Base-by-base conservation (phyloP, 163 green algal genomes). In the Volvox carteri region DNA sequence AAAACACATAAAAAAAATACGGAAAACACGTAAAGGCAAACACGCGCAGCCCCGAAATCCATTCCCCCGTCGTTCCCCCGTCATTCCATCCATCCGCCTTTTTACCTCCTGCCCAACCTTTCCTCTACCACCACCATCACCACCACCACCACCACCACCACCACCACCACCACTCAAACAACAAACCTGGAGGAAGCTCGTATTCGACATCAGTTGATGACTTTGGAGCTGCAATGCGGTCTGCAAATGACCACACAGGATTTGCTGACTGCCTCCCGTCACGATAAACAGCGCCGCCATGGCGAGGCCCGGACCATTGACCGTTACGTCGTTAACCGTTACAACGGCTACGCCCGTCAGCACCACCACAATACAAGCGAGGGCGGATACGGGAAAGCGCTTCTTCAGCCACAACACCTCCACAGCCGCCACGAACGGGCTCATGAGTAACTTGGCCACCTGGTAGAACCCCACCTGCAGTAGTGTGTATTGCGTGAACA, bases 371-470 rank as follows among this genome's bases (percentile, higher is more conserved):
- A 99, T 96, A 12, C 93, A 95, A 3, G 72, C 79, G 19, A 98
- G 90, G 28, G 98, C 92, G 30, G 94, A 86, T 16, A 76, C 39
- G 0, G 93, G 94, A 92, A 99, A 98, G 35, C 85, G 89, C 58
- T 93, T 92, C 25, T 92, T 88, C 41, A 99, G 90, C 90, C 95
- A 98, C n/a, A 97, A 90, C 18, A 89, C 80, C 92, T 99, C 97
- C 73, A 99, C 90, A 1, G 97, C 48, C 87, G 95, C 98, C 28
- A 97, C 95, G 78, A 97, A 98, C 8, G 97, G 97, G 78, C 98
- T 97, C 91, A 99, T 99, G 48, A 97, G 92, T 46, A 99, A 94
- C 95, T 99, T 99, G 67, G 96, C 93, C 35, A 99, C 96, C 94
- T 99, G 96, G 73, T 92, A 92, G 80, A 92, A 92, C 18, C 88